Percentiles rank a stretch among this genome's conserved stretches.
Evolutionary conservation across 2,329 filamentous ascomycete species (phyloP).

Genomic region (Neonectria faginata): DNA sequence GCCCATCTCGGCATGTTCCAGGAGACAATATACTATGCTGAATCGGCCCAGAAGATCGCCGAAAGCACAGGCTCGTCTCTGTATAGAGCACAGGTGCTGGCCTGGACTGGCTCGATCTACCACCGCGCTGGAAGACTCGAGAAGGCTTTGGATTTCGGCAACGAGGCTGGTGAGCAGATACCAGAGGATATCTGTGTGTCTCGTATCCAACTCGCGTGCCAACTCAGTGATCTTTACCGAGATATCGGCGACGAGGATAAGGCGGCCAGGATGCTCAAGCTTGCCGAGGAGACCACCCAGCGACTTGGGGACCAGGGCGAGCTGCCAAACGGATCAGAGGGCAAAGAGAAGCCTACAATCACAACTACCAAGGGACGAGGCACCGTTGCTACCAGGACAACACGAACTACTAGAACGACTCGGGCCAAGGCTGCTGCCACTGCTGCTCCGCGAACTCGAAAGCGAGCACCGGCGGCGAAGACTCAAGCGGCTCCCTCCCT

Average conservation of each 20-base stretch:
- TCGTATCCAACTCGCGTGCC: constrained; percentile 61
- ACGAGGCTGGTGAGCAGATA: constrained; percentile 65
- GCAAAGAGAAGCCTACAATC: constrained; percentile 22
- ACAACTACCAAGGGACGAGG: constrained; percentile 32
- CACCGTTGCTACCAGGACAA: constrained; percentile 41
- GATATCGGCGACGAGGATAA: constrained; percentile 59
- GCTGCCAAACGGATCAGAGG: constrained; percentile 18
- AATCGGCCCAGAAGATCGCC: constrained; percentile 84
- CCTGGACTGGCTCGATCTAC: constrained; percentile 67
- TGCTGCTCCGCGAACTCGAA: constrained; percentile 34
- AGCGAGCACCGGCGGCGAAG: constrained; percentile 41
- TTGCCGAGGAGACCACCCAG: constrained; percentile 62
- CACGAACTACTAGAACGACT: constrained; percentile 42
- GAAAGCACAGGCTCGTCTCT: constrained; percentile 73
- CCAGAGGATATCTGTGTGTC: constrained; percentile 54
- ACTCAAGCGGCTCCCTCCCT: constrained; percentile 37
- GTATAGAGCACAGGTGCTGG: constrained; percentile 65
- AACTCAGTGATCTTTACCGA: constrained; percentile 68
- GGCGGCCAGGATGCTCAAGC: constrained; percentile 57
- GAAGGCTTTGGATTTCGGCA: constrained; percentile 67
- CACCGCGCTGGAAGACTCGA: constrained; percentile 69
- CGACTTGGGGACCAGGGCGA: constrained; percentile 46
- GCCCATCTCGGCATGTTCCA: constrained; percentile 87
- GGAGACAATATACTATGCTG: constrained; percentile 88
- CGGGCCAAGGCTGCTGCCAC: constrained; percentile 38